phyloP scores from a whole-genome alignment of 202 grass and related monocot genomes.

The Sporobolus alterniflorus region DNA sequence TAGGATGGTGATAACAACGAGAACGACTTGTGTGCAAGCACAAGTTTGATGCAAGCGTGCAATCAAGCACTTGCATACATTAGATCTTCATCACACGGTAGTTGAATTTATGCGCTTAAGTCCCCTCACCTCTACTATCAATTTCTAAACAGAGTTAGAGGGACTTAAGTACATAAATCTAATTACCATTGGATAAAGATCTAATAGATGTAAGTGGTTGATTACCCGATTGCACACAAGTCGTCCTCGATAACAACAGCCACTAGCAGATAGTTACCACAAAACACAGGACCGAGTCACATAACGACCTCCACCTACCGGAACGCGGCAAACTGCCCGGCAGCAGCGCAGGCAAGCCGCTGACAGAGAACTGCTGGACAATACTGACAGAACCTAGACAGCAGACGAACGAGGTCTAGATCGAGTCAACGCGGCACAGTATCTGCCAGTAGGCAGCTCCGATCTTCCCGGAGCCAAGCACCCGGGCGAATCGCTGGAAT shows the following conservation, averaged over 20 bases:
- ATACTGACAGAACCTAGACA: background rate
- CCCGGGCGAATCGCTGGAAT: background rate
- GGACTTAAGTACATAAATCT: no score
- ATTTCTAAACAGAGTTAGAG: no score
- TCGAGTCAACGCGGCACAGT: background rate
- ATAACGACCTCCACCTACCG: background rate
- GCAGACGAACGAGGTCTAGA: constrained; percentile 4
- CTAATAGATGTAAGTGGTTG: no score
- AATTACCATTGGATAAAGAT: no score
- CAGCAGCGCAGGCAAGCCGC: background rate
- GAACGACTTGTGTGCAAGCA: no score
- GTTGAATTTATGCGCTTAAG: no score
- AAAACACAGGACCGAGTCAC: background rate
- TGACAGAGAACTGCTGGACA: background rate
- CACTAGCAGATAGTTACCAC: background rate
- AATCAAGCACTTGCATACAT: no score
- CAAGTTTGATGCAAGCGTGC: no score
- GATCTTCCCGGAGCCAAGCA: background rate
- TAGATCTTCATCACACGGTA: no score
- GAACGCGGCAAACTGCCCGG: background rate
- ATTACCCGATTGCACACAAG: no score
- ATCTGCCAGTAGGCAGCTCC: constrained; percentile 13
- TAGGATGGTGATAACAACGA: background rate
- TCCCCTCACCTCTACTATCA: no score
- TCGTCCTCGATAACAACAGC: background rate